Evolutionary conservation across 176 grass and related monocot genomes (phyloP), one percentile per base, ranked within the genome.

Genomic region (Oryza meridionalis): DNA sequence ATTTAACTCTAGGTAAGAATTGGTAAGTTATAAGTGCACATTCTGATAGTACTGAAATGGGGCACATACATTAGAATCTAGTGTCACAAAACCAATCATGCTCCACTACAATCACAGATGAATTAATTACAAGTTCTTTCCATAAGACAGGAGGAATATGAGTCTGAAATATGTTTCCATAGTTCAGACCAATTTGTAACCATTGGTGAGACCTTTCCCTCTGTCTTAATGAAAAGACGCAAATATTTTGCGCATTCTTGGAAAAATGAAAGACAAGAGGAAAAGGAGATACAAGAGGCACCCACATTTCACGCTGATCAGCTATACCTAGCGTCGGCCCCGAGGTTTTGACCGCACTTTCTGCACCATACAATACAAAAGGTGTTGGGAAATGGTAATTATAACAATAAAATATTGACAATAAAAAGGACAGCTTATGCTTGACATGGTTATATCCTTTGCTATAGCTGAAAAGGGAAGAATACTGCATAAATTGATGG

Each of bases 331-430:
- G 44, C 96, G 93, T 27, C 89, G 75, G 27, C 91, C 86, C 14
- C 91, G 88, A 70, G 86, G 29, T 73, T 99, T 99, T 2, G 93
- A 85, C 91, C 93, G 89, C 31, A 75, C 80, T 79, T 99, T 99
- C 93, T 99, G 88, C 89, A 75, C 59, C n/a, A 80, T 31, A 80
- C 0, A 72, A 75, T 71, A n/a, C 9, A 31, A 65, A 70, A 9
- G 14, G 81, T 29, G 64, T 69, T 25, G 35, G 14, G 9, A 76
- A 35, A 40, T 68, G 19, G 14, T 9, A 19, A 75, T 37, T 31
- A 31, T 27, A 17, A 73, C 25, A 47, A 74, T 11, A 2, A 81
- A 68, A 73, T 7, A 1, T 13, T 21, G 19, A 67, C 1, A n/a
- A 55, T 12, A 70, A 72, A 61, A 83, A 59, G 26, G 21, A 17